A percentile compares a stretch with the other conserved stretches of the same genome.
Conservation (phyloP, 2,329 filamentous ascomycete genomes). For the Aspergillus brunneoviolaceus region DNA sequence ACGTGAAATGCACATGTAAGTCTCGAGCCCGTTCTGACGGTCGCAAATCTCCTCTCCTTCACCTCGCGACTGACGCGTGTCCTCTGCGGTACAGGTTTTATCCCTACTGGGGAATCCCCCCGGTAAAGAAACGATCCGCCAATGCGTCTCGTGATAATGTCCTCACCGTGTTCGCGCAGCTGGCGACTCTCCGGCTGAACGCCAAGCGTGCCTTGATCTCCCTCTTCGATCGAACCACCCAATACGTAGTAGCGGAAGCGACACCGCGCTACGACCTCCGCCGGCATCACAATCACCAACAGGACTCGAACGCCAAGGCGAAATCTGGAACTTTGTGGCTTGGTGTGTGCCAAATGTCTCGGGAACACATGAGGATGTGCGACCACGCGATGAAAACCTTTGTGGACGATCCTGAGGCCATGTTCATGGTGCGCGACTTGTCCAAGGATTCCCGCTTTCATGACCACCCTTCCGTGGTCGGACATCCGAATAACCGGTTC, state of each 20-base stretch:
- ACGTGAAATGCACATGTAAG: background rate
- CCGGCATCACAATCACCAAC: conserved; percentile 1
- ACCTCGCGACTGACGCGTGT: background rate
- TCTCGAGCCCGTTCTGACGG: background rate
- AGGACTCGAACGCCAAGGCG: background rate
- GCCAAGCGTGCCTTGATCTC: conserved; percentile 27
- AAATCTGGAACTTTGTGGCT: conserved; percentile 18
- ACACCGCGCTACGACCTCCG: conserved; percentile 21
- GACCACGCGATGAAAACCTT: conserved; percentile 17
- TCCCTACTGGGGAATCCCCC: background rate
- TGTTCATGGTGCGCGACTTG: conserved; percentile 15
- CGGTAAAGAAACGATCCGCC: background rate
- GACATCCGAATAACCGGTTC: conserved; percentile 17
- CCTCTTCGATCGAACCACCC: conserved; percentile 27
- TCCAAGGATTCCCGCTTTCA: conserved; percentile 13
- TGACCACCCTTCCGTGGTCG: conserved; percentile 13
- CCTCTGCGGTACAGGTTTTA: background rate
- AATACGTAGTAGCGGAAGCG: conserved; percentile 32
- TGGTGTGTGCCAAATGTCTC: conserved; percentile 19
- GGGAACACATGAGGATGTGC: conserved; percentile 19
- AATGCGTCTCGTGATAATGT: conserved; percentile 19
- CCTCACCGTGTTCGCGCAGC: conserved; percentile 29
- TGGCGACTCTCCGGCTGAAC: conserved; percentile 26
- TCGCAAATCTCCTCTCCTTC: background rate
- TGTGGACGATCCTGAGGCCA: background rate